These are phyloP conservation scores for Porpolomopsis calyptriformis DNA, from an alignment of 768 basidiomycete species.

Conservation along the genomic window DNA sequence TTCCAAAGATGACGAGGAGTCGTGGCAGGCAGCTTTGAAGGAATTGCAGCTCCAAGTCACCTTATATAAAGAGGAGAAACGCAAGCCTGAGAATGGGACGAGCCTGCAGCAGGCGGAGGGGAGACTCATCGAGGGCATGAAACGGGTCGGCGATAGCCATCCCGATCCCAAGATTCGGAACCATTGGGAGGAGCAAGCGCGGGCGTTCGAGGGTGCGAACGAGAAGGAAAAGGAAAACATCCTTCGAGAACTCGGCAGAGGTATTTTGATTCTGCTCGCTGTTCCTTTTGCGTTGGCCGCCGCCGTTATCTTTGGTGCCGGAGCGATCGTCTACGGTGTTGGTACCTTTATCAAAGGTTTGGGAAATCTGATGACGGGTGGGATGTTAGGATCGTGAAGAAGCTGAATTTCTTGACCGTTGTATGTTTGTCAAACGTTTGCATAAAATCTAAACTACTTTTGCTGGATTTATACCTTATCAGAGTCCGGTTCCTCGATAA, in stretches of 20 bases:
- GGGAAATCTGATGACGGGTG: no score
- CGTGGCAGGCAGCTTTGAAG: not conserved
- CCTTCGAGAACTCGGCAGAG: not conserved
- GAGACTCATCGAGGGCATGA: not conserved
- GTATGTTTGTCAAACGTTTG: no score
- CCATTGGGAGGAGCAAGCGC: not conserved
- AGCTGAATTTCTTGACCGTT: no score
- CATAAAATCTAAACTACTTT: no score
- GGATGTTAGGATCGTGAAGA: no score
- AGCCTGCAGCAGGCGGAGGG: not conserved
- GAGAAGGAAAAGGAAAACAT: not conserved
- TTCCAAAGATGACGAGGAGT: not conserved
- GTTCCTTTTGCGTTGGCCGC: not conserved
- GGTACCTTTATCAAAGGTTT: no score
- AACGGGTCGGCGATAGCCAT: not conserved
- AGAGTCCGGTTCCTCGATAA: slow-evolving; percentile 51
- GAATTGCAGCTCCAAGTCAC: not conserved
- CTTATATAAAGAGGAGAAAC: not conserved
- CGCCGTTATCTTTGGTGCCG: not conserved
- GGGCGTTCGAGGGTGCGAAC: not conserved
- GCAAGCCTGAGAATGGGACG: not conserved
- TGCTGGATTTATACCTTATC: no score
- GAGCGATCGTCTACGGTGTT: not conserved
- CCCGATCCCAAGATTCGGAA: not conserved
- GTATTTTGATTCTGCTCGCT: not conserved